Percentiles rank a stretch among this genome's conserved stretches.
Evolutionary conservation across 257 asterid species (phyloP).

Genomic region (Solanum sitiens): DNA sequence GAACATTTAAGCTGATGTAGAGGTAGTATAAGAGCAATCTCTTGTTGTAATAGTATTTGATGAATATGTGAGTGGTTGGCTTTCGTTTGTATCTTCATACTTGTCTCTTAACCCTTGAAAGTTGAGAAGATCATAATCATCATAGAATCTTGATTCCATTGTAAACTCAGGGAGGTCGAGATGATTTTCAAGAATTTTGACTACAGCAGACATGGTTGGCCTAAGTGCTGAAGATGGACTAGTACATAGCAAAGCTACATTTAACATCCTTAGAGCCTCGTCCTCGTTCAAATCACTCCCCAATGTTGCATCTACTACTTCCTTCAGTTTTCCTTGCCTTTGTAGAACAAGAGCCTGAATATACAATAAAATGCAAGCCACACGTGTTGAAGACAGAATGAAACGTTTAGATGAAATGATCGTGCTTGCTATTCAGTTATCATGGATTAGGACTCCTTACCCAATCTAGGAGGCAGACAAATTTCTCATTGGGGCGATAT

Average conservation of each 20-base stretch:
- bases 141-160: constrained; percentile 25
- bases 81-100: constrained; percentile 9
- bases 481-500: constrained; percentile 31
- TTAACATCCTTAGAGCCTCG: constrained; percentile 37
- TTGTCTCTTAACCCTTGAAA: constrained; percentile 36
- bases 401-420: neutral
- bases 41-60: neutral
- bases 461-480: constrained; percentile 55
- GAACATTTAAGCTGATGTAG: neutral
- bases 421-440: neutral
- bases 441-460: constrained; percentile 14
- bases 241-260: constrained; percentile 45
- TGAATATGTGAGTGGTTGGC: neutral
- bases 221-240: constrained; percentile 54
- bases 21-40: neutral
- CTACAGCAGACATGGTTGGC: constrained; percentile 55
- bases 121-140: constrained; percentile 13
- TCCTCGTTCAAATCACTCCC: constrained; percentile 3
- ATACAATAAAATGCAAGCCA: neutral
- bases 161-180: constrained; percentile 20
- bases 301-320: constrained; percentile 40
- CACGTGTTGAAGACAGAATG: neutral
- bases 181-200: constrained; percentile 40
- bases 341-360: constrained; percentile 56
- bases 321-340: constrained; percentile 30